These are phyloP conservation scores for Termitomyces sp. DNA, from an alignment of 768 basidiomycete genomes.

Conservation along the genomic window DNA sequence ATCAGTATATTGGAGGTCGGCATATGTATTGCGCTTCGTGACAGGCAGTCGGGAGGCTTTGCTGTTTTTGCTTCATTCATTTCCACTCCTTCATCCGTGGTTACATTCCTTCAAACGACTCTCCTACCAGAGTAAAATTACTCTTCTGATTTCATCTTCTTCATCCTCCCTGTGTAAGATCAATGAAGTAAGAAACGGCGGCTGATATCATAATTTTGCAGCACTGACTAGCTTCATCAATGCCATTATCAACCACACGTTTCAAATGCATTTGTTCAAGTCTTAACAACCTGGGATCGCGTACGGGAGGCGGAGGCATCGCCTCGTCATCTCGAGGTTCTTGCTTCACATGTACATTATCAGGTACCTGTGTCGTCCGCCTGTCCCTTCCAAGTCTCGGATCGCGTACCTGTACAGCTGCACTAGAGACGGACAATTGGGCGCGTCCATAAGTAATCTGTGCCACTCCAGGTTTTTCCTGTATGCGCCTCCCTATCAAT, in stretches of 20 bases:
- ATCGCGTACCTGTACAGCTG: background rate
- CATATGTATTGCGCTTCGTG: background rate
- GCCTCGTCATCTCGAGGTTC: conserved; percentile 5
- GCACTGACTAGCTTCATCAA: background rate
- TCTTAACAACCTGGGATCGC: conserved; percentile 1
- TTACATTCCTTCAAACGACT: background rate
- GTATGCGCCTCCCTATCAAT: background rate
- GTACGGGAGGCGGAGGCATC: background rate
- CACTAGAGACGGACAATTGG: background rate
- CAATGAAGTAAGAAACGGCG: background rate
- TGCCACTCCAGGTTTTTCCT: background rate
- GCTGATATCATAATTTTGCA: background rate
- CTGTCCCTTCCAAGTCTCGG: background rate
- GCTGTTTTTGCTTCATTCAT: background rate
- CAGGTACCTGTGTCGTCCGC: background rate
- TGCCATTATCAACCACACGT: background rate
- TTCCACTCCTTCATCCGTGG: background rate
- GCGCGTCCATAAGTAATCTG: background rate
- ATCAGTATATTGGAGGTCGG: background rate
- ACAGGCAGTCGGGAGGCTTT: background rate
- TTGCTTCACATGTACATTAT: conserved; percentile 3
- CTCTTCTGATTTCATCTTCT: background rate
- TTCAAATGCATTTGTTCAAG: background rate
- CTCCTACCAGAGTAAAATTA: background rate
- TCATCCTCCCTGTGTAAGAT: background rate